Evolutionary conservation across 2,329 filamentous ascomycete genomes (phyloP).

Genomic region (Claviceps digitariae): DNA sequence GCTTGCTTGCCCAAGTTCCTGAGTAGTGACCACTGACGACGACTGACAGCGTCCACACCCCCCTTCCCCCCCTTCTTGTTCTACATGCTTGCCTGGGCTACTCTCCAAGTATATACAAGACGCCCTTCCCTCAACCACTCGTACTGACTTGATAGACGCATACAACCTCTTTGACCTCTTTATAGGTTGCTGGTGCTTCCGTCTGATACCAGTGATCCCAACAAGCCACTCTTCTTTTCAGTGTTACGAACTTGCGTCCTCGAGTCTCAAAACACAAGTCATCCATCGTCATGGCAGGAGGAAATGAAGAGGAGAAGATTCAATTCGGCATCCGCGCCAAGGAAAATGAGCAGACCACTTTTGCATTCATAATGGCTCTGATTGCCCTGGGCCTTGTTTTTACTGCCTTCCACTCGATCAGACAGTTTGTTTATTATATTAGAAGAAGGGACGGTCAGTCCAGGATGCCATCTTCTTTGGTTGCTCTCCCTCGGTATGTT

Average conservation of each 20-base stretch:
- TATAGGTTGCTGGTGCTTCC: too few relatives aligned
- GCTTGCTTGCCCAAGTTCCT: background rate
- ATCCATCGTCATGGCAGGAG: background rate
- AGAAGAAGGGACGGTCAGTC: background rate
- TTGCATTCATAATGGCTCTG: conserved; percentile 6
- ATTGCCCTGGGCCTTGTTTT: conserved; percentile 4
- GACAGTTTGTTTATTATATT: background rate
- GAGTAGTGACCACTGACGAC: too few relatives aligned
- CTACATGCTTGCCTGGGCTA: background rate
- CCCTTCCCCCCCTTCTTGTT: too few relatives aligned
- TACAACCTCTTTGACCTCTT: too few relatives aligned
- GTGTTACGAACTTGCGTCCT: background rate
- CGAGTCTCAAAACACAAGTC: background rate
- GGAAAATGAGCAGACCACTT: conserved; percentile 3
- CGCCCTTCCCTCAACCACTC: background rate
- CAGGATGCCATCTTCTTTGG: background rate
- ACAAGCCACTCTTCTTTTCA: background rate
- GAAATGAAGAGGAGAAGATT: background rate
- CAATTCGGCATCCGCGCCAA: conserved; percentile 1
- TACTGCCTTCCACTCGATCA: conserved; percentile 2
- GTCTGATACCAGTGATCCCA: background rate
- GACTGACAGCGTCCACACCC: too few relatives aligned
- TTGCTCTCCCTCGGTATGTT: conserved; percentile 3
- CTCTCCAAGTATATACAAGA: background rate
- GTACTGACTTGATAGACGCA: background rate